phyloP scores from a whole-genome alignment of 805 yeast species.

The Candida quercuum region DNA sequence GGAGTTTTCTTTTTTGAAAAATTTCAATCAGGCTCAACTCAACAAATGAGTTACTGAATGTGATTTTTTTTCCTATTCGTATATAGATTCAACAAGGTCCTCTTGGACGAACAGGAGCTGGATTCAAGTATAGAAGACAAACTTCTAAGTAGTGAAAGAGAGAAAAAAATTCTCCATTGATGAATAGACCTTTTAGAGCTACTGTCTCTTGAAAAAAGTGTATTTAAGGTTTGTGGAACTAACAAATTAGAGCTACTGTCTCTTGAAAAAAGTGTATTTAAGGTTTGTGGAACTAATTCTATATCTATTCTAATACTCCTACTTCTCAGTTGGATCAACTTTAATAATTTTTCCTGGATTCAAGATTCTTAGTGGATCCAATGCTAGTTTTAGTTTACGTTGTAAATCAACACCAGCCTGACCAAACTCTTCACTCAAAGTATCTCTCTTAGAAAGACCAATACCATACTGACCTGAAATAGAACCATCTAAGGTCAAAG shows the following conservation, averaged over 20 bases:
- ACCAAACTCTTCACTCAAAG: constrained; percentile 56
- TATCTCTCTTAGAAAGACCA: constrained; percentile 65
- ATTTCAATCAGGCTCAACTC: background rate
- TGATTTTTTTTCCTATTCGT: no score
- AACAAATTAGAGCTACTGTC: no score
- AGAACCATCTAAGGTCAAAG: constrained; percentile 68
- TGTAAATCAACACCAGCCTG: constrained; percentile 56
- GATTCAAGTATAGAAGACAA: no score
- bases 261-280: no score
- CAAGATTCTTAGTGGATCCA: constrained; percentile 65
- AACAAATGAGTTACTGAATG: no score
- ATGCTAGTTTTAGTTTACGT: constrained; percentile 62
- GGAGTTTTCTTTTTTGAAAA: background rate
- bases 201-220: background rate
- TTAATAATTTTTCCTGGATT: constrained; percentile 74
- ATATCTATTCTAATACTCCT: no score
- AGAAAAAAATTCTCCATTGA: no score
- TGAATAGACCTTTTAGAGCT: no score
- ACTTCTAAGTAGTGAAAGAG: no score
- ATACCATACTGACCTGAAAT: constrained; percentile 82
- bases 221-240: background rate
- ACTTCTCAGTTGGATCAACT: constrained; percentile 41
- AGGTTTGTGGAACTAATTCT: background rate
- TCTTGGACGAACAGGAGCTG: no score
- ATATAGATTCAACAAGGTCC: no score